Percentiles rank a stretch among this genome's conserved stretches.
Evolutionary conservation across 768 basidiomycete genomes (phyloP).

Genomic region (Tephrocybe sp.): DNA sequence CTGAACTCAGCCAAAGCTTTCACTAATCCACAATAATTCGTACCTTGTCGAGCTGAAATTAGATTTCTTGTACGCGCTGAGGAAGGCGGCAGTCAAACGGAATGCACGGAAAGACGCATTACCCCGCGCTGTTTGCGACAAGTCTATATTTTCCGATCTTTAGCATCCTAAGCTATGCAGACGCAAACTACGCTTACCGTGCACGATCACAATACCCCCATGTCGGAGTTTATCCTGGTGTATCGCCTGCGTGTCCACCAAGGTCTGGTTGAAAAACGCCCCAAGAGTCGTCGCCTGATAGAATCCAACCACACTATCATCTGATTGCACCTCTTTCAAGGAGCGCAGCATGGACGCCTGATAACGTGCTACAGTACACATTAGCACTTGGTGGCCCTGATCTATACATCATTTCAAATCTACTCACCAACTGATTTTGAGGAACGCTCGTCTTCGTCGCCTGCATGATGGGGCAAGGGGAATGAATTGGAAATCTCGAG

Average conservation of each 20-base stretch:
- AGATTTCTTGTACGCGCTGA: constrained; percentile 77
- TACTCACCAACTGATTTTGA: constrained; percentile 69
- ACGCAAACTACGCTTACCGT: constrained; percentile 54
- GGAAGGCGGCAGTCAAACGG: constrained; percentile 74
- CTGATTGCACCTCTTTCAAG: constrained; percentile 87
- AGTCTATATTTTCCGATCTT: constrained; percentile 44
- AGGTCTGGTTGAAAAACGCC: constrained; percentile 78
- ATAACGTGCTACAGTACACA: constrained; percentile 59
- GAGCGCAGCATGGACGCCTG: constrained; percentile 84
- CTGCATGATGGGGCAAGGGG: constrained; percentile 69
- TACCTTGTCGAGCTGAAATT: constrained; percentile 88
- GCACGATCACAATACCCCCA: constrained; percentile 82
- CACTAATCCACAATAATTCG: constrained; percentile 23
- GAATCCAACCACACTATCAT: constrained; percentile 91
- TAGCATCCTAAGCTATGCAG: neutral
- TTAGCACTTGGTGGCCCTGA: constrained; percentile 1
- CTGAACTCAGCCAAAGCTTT: constrained; percentile 2
- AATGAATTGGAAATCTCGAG: constrained; percentile 93
- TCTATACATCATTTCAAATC: constrained; percentile 3
- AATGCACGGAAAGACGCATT: constrained; percentile 91
- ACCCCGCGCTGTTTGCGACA: constrained; percentile 76
- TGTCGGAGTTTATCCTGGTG: constrained; percentile 86
- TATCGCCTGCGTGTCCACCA: constrained; percentile 82
- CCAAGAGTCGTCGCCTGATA: constrained; percentile 89
- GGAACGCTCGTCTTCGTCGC: constrained; percentile 83